Evolutionary conservation across 129 eudicot genomes (phyloP), one percentile per base, ranked within the genome.

Genomic region (Ambrosia trifida): DNA sequence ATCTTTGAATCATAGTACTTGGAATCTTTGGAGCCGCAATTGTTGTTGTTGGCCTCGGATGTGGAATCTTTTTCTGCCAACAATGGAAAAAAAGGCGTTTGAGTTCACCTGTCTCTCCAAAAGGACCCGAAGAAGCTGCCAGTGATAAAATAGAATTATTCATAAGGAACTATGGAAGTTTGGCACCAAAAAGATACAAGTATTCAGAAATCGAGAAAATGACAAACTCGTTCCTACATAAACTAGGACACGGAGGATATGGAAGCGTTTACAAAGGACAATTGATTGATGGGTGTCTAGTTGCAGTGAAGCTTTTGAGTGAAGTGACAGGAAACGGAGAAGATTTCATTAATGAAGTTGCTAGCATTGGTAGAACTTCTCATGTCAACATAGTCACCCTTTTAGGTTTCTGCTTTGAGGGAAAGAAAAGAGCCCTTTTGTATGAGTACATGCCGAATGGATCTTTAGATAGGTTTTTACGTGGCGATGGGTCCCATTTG

Each of bases 271-370:
- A 76, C 64, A 69, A 76, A 47, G 75, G 80, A 4, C 18, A 68
- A 58, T n/a, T 76, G 41, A 64, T 63, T 7, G 24, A 69, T 20
- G 63, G 75, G 52, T 19, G 20, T 12, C 63, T 68, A 8, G 80
- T 76, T 68, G 80, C 75, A 20, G 80, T 76, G 16, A 76, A 76
- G 80, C 41, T 76, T 4, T 61, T 76, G 31, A 16, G 3, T 7
- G 46, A 19, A 33, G 44, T 64, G 0, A 13, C 8, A 3, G 80
- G 80, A 51, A 24, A 76, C 10, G 75, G 75, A 18, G 45, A 68
- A 76, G 80, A 76, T 44, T 76, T 68, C 44, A 45, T 76, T 17
- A 75, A 75, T 10, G 79, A 75, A 18, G 75, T 76, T 14, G 64
- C 80, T 13, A 76, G 80, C 70, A 76, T 76, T 3, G 10, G 75